Evolutionary conservation across 805 yeast species (phyloP), one percentile per base, ranked within the genome.

Genomic region (Lipomyces lipofer): DNA sequence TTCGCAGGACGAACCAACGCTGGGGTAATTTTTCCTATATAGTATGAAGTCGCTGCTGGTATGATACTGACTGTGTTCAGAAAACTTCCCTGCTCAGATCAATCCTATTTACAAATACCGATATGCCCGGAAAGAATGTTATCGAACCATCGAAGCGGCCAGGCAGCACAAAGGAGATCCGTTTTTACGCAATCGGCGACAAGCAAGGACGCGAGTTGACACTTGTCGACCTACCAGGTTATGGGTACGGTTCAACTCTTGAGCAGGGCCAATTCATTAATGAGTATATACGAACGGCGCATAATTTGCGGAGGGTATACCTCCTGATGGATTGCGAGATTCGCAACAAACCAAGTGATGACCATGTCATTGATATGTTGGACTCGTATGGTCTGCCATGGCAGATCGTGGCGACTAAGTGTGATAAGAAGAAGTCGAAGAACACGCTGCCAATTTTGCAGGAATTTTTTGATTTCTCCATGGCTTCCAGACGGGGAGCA

Each of bases 191-290:
- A 10, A 29, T 54, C 13, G 15, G 30, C 22, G 17, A 78, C 70
- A 85, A 82, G 54, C 70, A 86, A 10, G 86, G 86, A 2, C 79
- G 80, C 46, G 73, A 77, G 51, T 73, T 91, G 42, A 73, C 88
- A 56, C 64, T 91, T 2, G 80, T 89, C 1, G 98, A 91, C 66
- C 79, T 89, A 22, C 98, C 98, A 0, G 98, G 98, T 0, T 91
- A 91, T 67, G 98, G 98, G 1, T 77, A 71, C 36, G 81, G 77
- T 57, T 90, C 95, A 15, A 77, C 76, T 13, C 66, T 64, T 7
- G 71, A 74, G 60, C 96, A 91, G 66, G 97, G 97, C 1, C 71
- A 78, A 38, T 75, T 83, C 27, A 85, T 86, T 1, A 65, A 82
- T 63, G 80, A 82, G 32, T 90, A 88, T 64, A 68, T 91, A 6